Evolutionary conservation across 768 basidiomycete genomes (phyloP).

Genomic region (Boletus coccyginus): DNA sequence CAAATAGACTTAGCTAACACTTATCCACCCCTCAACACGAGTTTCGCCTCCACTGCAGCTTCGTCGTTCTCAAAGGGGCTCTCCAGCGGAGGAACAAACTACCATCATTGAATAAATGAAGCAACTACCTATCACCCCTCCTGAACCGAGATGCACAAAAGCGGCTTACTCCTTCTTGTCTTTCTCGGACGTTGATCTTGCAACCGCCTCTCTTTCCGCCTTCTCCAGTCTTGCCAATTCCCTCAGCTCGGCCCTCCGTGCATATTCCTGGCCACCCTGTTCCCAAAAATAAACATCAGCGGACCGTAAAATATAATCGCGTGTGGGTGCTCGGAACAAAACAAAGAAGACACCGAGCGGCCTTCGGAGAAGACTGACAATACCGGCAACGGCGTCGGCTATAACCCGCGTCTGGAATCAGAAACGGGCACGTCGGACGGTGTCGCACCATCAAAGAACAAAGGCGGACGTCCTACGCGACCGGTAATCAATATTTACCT

Average conservation of each 20-base stretch:
- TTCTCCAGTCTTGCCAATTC: conserved; percentile 40
- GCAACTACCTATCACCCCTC: not conserved
- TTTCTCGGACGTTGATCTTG: conserved; percentile 20
- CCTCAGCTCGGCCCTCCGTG: conserved; percentile 54
- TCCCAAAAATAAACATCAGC: conserved; percentile 13
- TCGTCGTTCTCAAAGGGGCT: not conserved
- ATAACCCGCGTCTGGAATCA: conserved; percentile 10
- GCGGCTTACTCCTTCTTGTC: conserved; percentile 29
- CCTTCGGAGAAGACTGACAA: not conserved
- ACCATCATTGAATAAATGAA: conserved; percentile 4
- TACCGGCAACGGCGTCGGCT: conserved; percentile 9
- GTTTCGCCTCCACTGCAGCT: not conserved
- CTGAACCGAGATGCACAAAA: conserved; percentile 5
- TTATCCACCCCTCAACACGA: conserved; percentile 1
- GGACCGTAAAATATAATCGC: conserved; percentile 3
- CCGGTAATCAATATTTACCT: conserved; percentile 47
- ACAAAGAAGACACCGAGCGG: conserved; percentile 6
- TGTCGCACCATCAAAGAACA: conserved; percentile 3
- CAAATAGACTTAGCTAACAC: conserved; percentile 23
- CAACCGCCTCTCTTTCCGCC: conserved; percentile 31
- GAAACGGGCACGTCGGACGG: not conserved
- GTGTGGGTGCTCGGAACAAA: conserved; percentile 1
- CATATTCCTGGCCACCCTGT: conserved; percentile 86
- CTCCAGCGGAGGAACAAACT: not conserved
- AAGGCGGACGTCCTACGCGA: not conserved